phyloP scores from a whole-genome alignment of 306 rosid genomes.

The Gleditsia sinensis region DNA sequence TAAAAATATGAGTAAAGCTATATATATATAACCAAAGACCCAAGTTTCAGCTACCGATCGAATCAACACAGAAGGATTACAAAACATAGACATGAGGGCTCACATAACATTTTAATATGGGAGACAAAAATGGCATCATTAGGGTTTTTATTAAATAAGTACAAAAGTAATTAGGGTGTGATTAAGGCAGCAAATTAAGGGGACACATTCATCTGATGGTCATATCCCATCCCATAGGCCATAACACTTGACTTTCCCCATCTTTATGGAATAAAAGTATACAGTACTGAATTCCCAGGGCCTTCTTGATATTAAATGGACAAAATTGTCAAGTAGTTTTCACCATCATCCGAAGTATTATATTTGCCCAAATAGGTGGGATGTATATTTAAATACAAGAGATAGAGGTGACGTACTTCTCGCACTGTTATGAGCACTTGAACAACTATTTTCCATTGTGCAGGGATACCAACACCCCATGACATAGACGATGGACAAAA shows the following conservation, averaged over 20 bases:
- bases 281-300: constrained; percentile 8
- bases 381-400: constrained; percentile 1
- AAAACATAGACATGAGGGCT: not conserved
- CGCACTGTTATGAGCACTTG: not conserved
- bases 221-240: not conserved
- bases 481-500: not conserved
- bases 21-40: not conserved
- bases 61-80: no score
- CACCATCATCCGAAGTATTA: not conserved
- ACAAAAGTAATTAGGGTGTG: constrained; percentile 28
- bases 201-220: constrained; percentile 20
- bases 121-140: constrained; percentile 36
- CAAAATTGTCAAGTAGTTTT: not conserved
- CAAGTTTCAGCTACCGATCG: no score
- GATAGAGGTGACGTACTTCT: not conserved
- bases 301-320: constrained; percentile 13
- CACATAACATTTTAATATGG: constrained; percentile 22
- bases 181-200: constrained; percentile 25
- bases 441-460: not conserved
- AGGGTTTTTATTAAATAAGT: constrained; percentile 39
- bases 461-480: not conserved
- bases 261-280: constrained; percentile 22
- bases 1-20: not conserved
- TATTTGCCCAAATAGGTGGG: not conserved
- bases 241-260: constrained; percentile 1